phyloP scores from a whole-genome alignment of 73 alveolate species.

The Tetrahymena thermophila region DNA sequence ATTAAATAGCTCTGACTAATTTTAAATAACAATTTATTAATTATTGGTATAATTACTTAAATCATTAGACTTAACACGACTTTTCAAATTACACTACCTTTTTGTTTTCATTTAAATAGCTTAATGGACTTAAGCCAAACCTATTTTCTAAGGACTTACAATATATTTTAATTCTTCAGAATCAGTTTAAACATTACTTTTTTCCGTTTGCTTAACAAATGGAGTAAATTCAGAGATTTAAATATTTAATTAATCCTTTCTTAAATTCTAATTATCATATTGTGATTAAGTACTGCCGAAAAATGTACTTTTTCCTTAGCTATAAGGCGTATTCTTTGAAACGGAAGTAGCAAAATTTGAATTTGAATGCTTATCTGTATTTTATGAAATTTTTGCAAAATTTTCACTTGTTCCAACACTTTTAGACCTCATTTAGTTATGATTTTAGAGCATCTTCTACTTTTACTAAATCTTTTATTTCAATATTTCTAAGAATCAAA shows the following conservation, averaged over 20 bases:
- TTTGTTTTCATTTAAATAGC: not conserved
- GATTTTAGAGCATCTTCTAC: not conserved
- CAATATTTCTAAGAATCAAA: no score
- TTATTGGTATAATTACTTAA: not conserved
- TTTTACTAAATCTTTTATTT: not conserved
- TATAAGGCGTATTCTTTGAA: not conserved
- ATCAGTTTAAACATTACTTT: not conserved
- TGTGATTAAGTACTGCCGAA: not conserved
- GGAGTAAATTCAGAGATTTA: not conserved
- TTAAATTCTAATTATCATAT: not conserved
- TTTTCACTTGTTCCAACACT: not conserved
- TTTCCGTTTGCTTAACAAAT: not conserved
- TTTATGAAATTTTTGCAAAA: not conserved
- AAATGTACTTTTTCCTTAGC: not conserved
- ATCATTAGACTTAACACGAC: not conserved
- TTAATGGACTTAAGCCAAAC: not conserved
- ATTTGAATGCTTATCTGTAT: not conserved
- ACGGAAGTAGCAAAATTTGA: not conserved
- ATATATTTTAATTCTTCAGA: not conserved
- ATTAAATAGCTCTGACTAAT: not conserved
- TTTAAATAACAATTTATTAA: not conserved
- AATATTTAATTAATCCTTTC: not conserved
- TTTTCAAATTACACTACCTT: not conserved
- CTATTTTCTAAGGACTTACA: not conserved
- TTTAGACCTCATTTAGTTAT: not conserved